Evolutionary conservation across 345 rosid genomes (phyloP), one percentile per base, ranked within the genome.

Genomic region (Turnera subulata): DNA sequence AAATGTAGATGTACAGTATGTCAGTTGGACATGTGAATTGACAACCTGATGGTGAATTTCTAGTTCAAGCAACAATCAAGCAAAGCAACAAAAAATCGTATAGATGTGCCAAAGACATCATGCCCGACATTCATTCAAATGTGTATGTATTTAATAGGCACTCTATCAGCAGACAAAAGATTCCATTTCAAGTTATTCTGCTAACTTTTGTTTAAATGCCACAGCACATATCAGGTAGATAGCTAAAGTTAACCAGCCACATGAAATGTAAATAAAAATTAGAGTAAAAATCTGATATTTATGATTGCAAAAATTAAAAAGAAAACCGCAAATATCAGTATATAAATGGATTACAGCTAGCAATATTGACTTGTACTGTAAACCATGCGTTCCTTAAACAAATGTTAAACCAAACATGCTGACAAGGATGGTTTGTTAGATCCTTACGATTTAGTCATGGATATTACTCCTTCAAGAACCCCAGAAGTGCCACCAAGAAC

Each of bases 401-500:
- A 29, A 29, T 29, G 35, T 29, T 3, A 29, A 8, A 4, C 35
- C 35, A 29, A 29, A 29, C n/a, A n/a, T n/a, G n/a, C n/a, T n/a
- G n/a, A 37, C 12, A 42, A 42, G 16, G 16, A 16, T 8, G 4
- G n/a, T 42, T 16, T 15, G 4, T 42, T 13, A 11, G 45, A 42
- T 40, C 61, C 91, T 73, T 76, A 89, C 95, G 85, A 81, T 81
- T 86, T 89, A 50, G 86, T 81, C 89, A 89, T 82, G 48, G 88
- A 86, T 55, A 86, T 73, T 58, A 84, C 77, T 78, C 97, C 97
- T 74, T 89, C 87, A 69, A 89, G 89, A 66, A 84, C 67, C 51
- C 95, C 97, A 52, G 91, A 86, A 49, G 84, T 75, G 45, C 97
- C 97, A 67, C 95, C 94, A 63, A 86, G 89, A 70, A 89, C 87